phyloP scores from a whole-genome alignment of 2,329 filamentous ascomycete species.

The Clonostachys rhizophaga region DNA sequence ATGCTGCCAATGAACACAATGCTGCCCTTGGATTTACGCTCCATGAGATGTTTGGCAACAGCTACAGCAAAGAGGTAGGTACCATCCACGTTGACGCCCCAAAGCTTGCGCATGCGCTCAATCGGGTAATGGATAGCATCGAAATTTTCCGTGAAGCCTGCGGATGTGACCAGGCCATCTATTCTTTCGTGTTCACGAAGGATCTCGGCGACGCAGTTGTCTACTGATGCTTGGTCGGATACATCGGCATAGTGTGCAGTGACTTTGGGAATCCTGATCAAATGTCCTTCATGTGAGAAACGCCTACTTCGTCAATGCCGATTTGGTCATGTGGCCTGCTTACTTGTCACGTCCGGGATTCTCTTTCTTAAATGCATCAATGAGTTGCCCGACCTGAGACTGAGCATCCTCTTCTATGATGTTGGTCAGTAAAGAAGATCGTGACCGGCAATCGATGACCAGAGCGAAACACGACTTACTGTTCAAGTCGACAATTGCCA shows the following conservation, averaged over 20 bases:
- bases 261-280: constrained; percentile 66
- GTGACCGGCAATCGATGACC: no score
- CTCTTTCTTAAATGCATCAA: constrained; percentile 72
- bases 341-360: constrained; percentile 71
- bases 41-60: constrained; percentile 85
- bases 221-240: constrained; percentile 73
- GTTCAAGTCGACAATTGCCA: constrained; percentile 93
- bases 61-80: constrained; percentile 84
- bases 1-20: constrained; percentile 96
- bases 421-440: no score
- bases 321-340: constrained; percentile 8
- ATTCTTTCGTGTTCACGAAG: constrained; percentile 66
- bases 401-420: constrained; percentile 73
- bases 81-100: constrained; percentile 89
- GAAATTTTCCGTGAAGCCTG: constrained; percentile 94
- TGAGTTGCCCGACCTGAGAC: constrained; percentile 68
- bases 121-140: constrained; percentile 87
- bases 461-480: constrained; percentile 45
- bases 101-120: constrained; percentile 88
- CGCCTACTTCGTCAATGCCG: not conserved
- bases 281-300: not conserved
- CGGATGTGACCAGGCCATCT: constrained; percentile 91
- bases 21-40: constrained; percentile 71
- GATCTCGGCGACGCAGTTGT: constrained; percentile 62
- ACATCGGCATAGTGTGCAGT: constrained; percentile 92